phyloP scores from a whole-genome alignment of 345 rosid species.

The Melastoma malabathricum region DNA sequence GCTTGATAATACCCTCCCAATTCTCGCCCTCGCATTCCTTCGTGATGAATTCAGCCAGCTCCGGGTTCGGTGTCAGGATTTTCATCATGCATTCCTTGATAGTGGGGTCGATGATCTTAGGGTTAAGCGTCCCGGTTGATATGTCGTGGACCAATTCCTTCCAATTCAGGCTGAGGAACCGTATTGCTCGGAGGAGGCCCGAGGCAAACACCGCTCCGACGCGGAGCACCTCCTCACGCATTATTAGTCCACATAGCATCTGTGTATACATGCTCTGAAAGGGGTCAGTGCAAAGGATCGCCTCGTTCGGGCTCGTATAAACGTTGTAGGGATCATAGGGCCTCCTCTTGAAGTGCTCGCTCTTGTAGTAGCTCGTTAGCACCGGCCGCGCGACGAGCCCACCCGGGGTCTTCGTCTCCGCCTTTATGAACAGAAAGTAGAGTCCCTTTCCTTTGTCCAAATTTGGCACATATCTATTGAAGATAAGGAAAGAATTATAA shows the following conservation, averaged over 20 bases:
- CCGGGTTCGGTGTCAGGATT: conserved; percentile 16
- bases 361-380: conserved; percentile 32
- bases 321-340: conserved; percentile 26
- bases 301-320: conserved; percentile 27
- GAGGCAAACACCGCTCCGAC: conserved; percentile 32
- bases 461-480: conserved; percentile 55
- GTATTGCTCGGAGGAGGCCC: conserved; percentile 28
- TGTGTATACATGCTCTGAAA: conserved; percentile 34
- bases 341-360: conserved; percentile 25
- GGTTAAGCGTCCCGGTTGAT: conserved; percentile 16
- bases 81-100: conserved; percentile 9
- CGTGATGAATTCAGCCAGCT: conserved; percentile 16
- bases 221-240: conserved; percentile 21
- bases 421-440: conserved; percentile 30
- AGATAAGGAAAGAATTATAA: not conserved
- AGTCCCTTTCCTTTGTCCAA: conserved; percentile 83
- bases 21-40: conserved; percentile 15
- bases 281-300: conserved; percentile 27
- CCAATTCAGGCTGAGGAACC: conserved; percentile 28
- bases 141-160: conserved; percentile 16
- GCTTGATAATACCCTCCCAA: conserved; percentile 23
- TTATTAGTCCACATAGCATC: conserved; percentile 25
- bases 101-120: conserved; percentile 15
- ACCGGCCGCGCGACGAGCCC: conserved; percentile 33
- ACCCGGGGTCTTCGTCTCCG: conserved; percentile 26